These are phyloP conservation scores for Phyllostachys edulis DNA, from an alignment of 176 grass and related monocot species.

Conservation along the genomic window DNA sequence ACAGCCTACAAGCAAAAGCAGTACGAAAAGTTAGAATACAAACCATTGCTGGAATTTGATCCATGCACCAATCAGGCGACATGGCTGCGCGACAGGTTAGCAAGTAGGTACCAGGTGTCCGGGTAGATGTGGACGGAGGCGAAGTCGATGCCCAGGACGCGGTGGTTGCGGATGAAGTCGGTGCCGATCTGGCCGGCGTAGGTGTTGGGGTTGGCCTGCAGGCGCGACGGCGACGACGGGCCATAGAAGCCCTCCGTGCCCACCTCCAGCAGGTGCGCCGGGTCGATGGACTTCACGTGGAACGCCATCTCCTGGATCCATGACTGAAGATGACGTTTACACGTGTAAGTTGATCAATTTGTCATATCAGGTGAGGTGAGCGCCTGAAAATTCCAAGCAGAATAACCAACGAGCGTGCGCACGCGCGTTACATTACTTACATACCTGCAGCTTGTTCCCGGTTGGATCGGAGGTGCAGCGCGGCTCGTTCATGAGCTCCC, in stretches of 20 bases:
- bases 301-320: constrained; percentile 85
- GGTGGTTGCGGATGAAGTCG: constrained; percentile 76
- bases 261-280: constrained; percentile 54
- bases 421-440: background rate
- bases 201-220: constrained; percentile 52
- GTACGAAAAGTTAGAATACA: too few species aligned
- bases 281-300: constrained; percentile 64
- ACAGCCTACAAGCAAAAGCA: too few species aligned
- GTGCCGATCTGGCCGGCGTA: constrained; percentile 44
- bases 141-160: constrained; percentile 29
- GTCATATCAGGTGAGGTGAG: background rate
- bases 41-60: background rate
- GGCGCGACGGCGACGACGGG: constrained; percentile 39
- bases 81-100: too few species aligned
- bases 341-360: background rate
- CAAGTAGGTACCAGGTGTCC: too few species aligned
- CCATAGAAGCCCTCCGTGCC: constrained; percentile 74
- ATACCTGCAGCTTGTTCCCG: constrained; percentile 53
- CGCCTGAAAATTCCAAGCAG: background rate
- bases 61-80: background rate
- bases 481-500: constrained; percentile 83
- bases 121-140: too few species aligned
- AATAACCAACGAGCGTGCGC: background rate
- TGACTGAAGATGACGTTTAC: constrained; percentile 5
- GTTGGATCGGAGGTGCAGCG: constrained; percentile 60